Conservation (phyloP, 495 filamentous ascomycete genomes). For the Ramalina peruviana region DNA sequence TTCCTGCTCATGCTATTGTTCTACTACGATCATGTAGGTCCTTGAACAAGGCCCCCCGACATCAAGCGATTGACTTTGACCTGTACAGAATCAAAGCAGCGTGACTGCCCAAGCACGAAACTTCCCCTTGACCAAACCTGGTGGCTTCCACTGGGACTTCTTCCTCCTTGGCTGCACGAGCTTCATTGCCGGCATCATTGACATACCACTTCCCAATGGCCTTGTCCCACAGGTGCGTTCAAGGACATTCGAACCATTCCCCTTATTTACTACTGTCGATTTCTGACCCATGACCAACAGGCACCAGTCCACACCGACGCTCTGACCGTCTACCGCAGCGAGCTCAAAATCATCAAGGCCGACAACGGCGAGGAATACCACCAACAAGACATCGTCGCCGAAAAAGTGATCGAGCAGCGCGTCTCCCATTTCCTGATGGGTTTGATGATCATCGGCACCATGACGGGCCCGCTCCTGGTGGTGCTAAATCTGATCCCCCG, state of each 20-base stretch:
- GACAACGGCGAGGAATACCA: slow-evolving; percentile 18
- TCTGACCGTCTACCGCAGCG: slow-evolving; percentile 14
- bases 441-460: slow-evolving; percentile 27
- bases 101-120: slow-evolving; percentile 30
- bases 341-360: slow-evolving; percentile 17
- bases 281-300: slow-evolving; percentile 5
- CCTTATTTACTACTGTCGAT: not conserved
- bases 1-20: slow-evolving; percentile 31
- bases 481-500: slow-evolving; percentile 30
- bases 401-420: slow-evolving; percentile 30
- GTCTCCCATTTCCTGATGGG: slow-evolving; percentile 28
- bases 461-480: slow-evolving; percentile 30
- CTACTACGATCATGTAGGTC: slow-evolving; percentile 29
- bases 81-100: slow-evolving; percentile 17
- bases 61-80: not conserved
- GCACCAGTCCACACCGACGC: slow-evolving; percentile 30
- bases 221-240: slow-evolving; percentile 28
- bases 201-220: slow-evolving; percentile 32
- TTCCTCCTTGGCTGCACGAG: slow-evolving; percentile 32
- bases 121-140: slow-evolving; percentile 32
- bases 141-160: slow-evolving; percentile 35
- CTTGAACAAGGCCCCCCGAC: not conserved
- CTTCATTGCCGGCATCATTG: slow-evolving; percentile 27
- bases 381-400: slow-evolving; percentile 15
- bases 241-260: slow-evolving; percentile 16